Conservation (phyloP, 768 basidiomycete species). For the Leccinellum albellum region DNA sequence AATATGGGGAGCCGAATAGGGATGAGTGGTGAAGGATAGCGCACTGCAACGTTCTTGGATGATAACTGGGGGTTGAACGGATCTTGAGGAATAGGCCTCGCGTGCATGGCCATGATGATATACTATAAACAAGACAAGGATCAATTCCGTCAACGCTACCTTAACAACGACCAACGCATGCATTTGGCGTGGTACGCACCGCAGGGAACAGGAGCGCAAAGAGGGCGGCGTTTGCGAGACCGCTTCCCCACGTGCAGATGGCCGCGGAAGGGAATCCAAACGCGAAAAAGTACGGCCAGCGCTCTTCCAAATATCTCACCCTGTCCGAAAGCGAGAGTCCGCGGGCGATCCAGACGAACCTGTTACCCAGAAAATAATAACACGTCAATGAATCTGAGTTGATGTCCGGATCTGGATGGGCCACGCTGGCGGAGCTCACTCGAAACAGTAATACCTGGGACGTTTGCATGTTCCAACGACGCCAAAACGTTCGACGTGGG, state of each 20-base stretch:
- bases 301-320: conserved; percentile 75
- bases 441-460: conserved; percentile 82
- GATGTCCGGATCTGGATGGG: not conserved
- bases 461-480: not conserved
- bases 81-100: conserved; percentile 68
- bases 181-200: conserved; percentile 40
- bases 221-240: conserved; percentile 74
- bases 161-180: not conserved
- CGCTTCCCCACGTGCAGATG: conserved; percentile 69
- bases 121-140: conserved; percentile 45
- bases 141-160: conserved; percentile 3
- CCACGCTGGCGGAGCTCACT: conserved; percentile 44
- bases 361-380: conserved; percentile 22
- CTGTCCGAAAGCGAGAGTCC: conserved; percentile 66
- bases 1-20: conserved; percentile 82
- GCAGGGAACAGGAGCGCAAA: conserved; percentile 82
- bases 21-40: conserved; percentile 71
- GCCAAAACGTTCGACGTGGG: not conserved
- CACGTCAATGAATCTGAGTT: conserved; percentile 10
- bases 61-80: conserved; percentile 60
- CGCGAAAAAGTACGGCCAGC: conserved; percentile 86
- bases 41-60: conserved; percentile 37
- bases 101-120: conserved; percentile 80
- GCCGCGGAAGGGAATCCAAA: conserved; percentile 78
- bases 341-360: conserved; percentile 76